These are phyloP conservation scores for Populus pruinosa DNA, from an alignment of 345 rosid genomes.

Conservation along the genomic window DNA sequence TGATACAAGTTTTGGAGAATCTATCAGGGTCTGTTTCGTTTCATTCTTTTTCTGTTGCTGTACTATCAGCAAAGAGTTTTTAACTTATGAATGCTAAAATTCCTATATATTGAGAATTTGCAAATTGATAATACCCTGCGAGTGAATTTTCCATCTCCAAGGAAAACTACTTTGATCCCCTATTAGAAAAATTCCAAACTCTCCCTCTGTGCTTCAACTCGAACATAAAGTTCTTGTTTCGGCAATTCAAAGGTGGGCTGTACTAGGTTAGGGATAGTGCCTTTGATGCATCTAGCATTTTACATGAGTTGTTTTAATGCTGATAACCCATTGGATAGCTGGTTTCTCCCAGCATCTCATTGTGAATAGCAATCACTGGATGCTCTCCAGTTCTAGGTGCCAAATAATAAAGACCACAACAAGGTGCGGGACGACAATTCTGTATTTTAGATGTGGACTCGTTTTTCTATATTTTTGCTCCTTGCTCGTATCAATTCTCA, in stretches of 20 bases:
- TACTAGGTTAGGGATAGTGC: neutral
- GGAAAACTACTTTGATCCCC: too few relatives aligned
- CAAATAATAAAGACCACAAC: neutral
- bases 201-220: too few relatives aligned
- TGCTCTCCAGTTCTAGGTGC: neutral
- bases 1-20: neutral
- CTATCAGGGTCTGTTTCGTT: neutral
- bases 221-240: too few relatives aligned
- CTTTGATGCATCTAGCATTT: neutral
- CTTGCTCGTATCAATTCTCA: neutral
- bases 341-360: neutral
- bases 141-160: too few relatives aligned
- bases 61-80: neutral
- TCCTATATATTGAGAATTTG: too few relatives aligned
- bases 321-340: neutral
- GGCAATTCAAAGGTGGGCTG: neutral
- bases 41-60: neutral
- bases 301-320: neutral
- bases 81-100: too few relatives aligned
- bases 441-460: neutral
- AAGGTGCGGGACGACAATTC: neutral
- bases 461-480: neutral
- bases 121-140: too few relatives aligned
- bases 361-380: neutral
- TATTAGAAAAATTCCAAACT: too few relatives aligned